Base-by-base conservation (phyloP, 2,329 filamentous ascomycete genomes). In the Sporothrix schenckii region DNA sequence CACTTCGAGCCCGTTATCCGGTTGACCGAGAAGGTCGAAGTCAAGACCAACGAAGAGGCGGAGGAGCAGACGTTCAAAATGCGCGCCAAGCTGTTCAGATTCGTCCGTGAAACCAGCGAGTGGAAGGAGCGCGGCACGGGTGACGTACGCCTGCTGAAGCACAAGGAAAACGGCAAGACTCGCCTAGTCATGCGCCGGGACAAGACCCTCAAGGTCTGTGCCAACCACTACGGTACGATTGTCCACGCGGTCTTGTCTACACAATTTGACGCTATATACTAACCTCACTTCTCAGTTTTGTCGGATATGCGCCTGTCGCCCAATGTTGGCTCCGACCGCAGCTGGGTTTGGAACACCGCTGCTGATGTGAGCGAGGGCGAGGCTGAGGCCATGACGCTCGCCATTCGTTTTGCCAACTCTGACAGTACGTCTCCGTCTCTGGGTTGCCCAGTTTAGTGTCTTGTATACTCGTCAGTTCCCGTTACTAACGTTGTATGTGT, bases 131-230 rank as follows among this genome's bases (percentile, higher is more conserved):
- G 95, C 80, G 95, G 95, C 75, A 98, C 95, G 75, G 95, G 95
- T 77, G 94, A 98, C 78, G 94, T 98, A 74, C 89, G 94, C 79
- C 87, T 99, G 82, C 87, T 99, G 80, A 98, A 97, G 90, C 95
- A 99, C 87, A 95, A 93, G 88, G 94, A 97, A 86, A 97, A 97
- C 81, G 89, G 91, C 83, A 98, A 98, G 91, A 97, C 94, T 72
- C 90, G 95, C 77, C 86, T 99, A 77, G 95, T 99, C 77, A 99
- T 99, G 95, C 92, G 95, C 81, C 89, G 95, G 80, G 95, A 99
- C 87, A 98, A 98, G 92, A 99, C 95, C 73, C 89, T 98, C 85
- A 99, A 99, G 88, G 95, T 99, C 83, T 99, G 95, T 90, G 95
- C 95, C 80, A 99, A 99, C 87, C 95, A 99, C 88, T 99, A 99